These are phyloP conservation scores for Omphalotus guepiniiformis DNA, from an alignment of 768 basidiomycete genomes.

Conservation along the genomic window DNA sequence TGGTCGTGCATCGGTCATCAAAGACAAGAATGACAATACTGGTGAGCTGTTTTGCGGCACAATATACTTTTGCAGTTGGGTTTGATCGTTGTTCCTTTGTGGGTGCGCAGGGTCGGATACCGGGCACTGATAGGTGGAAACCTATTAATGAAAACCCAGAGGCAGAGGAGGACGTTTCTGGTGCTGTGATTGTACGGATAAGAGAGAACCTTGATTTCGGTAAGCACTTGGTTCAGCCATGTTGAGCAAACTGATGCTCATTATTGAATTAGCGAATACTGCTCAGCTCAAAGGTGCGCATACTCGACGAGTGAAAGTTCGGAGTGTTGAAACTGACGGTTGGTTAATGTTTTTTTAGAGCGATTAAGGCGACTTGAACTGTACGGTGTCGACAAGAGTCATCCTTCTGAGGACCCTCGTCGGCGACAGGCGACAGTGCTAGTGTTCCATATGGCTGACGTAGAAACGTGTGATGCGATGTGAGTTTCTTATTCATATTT, in stretches of 20 bases:
- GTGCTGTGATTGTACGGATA: slow-evolving; percentile 84
- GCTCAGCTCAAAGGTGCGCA: slow-evolving; percentile 81
- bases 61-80: not conserved
- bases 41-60: slow-evolving; percentile 36
- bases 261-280: slow-evolving; percentile 67
- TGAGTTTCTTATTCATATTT: slow-evolving; percentile 34
- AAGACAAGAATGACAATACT: slow-evolving; percentile 88
- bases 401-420: slow-evolving; percentile 86
- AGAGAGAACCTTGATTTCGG: slow-evolving; percentile 91
- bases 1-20: slow-evolving; percentile 89
- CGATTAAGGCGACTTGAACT: slow-evolving; percentile 81
- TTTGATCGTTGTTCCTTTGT: too few species aligned
- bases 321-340: not conserved
- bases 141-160: slow-evolving; percentile 86
- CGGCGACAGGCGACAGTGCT: slow-evolving; percentile 70
- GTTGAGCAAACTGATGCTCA: not conserved
- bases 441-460: slow-evolving; percentile 93
- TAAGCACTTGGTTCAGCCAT: slow-evolving; percentile 30
- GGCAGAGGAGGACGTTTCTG: slow-evolving; percentile 73
- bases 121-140: slow-evolving; percentile 86
- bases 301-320: not conserved
- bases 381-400: slow-evolving; percentile 74
- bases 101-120: slow-evolving; percentile 74
- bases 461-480: slow-evolving; percentile 90
- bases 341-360: slow-evolving; percentile 35